Evolutionary conservation across 202 grass and related monocot species (phyloP).

Genomic region (Bolboschoenoplectus hybrid): DNA sequence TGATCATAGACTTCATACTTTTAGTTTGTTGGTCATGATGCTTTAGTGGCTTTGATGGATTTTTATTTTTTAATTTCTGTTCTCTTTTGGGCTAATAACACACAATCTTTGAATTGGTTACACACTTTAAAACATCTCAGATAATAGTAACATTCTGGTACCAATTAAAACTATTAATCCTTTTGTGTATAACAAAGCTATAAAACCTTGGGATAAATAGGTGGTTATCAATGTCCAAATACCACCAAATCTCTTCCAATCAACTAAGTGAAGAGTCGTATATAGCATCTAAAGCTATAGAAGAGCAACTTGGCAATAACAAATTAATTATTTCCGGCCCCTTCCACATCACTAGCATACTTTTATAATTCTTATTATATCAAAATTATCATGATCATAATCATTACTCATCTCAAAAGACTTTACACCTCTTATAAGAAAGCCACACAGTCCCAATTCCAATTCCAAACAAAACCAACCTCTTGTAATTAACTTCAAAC

Average conservation of each 20-base stretch:
- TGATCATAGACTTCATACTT: background rate
- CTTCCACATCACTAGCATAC: slow-evolving; percentile 26
- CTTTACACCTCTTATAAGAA: slow-evolving; percentile 24
- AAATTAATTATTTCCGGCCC: slow-evolving; percentile 21
- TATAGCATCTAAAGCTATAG: background rate
- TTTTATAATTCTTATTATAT: slow-evolving; percentile 27
- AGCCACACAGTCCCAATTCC: background rate
- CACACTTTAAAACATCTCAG: background rate
- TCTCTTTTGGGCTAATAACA: background rate
- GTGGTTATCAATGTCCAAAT: background rate
- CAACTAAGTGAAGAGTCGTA: slow-evolving; percentile 2
- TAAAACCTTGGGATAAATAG: background rate
- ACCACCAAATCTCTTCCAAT: slow-evolving; percentile 22
- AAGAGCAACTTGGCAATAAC: slow-evolving; percentile 26
- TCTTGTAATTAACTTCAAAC: background rate
- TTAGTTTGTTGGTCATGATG: background rate
- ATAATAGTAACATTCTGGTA: background rate
- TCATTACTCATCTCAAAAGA: slow-evolving; percentile 16
- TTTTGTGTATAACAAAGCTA: background rate
- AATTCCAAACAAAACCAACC: background rate
- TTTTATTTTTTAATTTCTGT: background rate
- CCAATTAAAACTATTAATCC: background rate
- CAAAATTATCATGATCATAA: slow-evolving; percentile 29
- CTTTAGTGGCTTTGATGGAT: background rate
- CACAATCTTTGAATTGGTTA: background rate